A percentile compares a stretch with the other conserved stretches of the same genome.
Evolutionary conservation across 352 stramenopile species (phyloP).

Genomic region (Globisporangium rhizosaccharum): DNA sequence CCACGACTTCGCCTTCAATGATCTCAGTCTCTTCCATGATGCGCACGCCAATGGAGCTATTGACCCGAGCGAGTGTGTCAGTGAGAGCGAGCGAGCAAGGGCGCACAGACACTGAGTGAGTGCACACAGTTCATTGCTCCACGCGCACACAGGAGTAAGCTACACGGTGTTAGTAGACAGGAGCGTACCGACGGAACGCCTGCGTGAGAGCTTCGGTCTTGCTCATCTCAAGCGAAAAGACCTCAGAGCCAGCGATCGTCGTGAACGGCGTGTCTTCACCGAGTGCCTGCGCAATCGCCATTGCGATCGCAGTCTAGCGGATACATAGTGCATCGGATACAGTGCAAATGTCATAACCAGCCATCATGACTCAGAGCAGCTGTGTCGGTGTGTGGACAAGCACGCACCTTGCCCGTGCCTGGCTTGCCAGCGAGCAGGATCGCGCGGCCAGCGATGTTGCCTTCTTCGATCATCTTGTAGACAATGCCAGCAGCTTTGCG

Average conservation of each 20-base stretch:
- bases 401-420: conserved; percentile 88
- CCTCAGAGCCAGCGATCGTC: conserved; percentile 96
- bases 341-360: not conserved
- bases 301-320: conserved; percentile 93
- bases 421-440: conserved; percentile 96
- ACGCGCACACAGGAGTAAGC: not conserved
- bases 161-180: not conserved
- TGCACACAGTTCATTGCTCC: not conserved
- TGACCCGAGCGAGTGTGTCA: not conserved
- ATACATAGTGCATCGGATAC: not conserved
- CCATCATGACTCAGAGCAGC: not conserved
- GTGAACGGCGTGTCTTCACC: conserved; percentile 98
- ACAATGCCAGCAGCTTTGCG: conserved; percentile 94
- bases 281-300: conserved; percentile 97
- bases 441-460: conserved; percentile 95
- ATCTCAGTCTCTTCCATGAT: conserved; percentile 99
- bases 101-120: not conserved
- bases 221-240: conserved; percentile 99
- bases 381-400: not conserved
- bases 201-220: conserved; percentile 99
- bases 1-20: conserved; percentile 99
- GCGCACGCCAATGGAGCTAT: conserved; percentile 92
- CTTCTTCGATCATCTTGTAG: conserved; percentile 98
- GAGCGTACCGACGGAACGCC: conserved; percentile 85
- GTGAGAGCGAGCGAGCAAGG: not conserved